Conservation (phyloP, 164 flowering plant genomes). For the Magnolia officinalis region DNA sequence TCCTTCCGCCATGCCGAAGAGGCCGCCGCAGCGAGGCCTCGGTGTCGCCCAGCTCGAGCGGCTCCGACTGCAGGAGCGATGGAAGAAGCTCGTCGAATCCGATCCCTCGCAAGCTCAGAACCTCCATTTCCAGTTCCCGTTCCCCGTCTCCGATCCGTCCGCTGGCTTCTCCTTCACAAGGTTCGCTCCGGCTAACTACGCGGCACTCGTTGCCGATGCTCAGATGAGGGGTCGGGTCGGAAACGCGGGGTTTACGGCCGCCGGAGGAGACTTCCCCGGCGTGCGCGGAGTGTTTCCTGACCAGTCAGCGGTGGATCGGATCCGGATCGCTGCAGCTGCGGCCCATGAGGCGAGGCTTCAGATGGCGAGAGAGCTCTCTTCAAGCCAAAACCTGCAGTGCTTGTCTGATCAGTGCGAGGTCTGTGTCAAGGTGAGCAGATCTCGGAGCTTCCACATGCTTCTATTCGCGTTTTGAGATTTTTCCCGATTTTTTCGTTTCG, state of each 20-base stretch:
- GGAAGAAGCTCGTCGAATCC: conserved; percentile 31
- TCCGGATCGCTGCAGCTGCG: conserved; percentile 6
- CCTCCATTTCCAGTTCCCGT: conserved; percentile 5
- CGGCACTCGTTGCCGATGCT: background rate
- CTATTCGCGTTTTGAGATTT: background rate
- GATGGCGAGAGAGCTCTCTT: conserved; percentile 24
- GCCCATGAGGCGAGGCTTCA: conserved; percentile 7
- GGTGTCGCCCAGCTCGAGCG: conserved; percentile 71
- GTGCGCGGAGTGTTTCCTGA: background rate
- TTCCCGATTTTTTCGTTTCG: background rate
- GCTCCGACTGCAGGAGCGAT: conserved; percentile 37
- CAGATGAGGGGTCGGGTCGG: background rate
- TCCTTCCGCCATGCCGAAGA: conserved; percentile 20
- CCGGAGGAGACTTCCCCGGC: background rate
- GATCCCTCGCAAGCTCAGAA: background rate
- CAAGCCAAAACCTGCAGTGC: conserved; percentile 20
- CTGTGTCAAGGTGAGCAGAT: conserved; percentile 13
- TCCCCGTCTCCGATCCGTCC: conserved; percentile 8
- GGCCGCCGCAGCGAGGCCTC: conserved; percentile 54
- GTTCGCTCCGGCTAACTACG: background rate
- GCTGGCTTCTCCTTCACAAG: background rate
- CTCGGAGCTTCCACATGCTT: background rate
- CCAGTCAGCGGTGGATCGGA: background rate
- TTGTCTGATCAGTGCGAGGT: conserved; percentile 13
- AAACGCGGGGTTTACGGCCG: background rate